phyloP scores from a whole-genome alignment of 345 rosid genomes.

The Mercurialis annua region DNA sequence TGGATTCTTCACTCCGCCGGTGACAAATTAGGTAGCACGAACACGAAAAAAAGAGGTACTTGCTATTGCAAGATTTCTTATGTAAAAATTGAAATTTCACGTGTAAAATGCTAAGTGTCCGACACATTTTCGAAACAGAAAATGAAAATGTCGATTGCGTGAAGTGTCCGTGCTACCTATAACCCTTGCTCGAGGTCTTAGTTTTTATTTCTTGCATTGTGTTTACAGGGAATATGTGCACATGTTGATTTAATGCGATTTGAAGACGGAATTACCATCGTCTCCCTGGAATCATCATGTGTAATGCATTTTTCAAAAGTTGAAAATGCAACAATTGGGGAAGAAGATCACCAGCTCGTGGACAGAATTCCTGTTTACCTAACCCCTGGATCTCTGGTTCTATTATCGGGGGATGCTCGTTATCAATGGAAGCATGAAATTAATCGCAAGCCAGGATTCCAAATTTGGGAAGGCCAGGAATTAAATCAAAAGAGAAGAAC shows the following conservation, averaged over 20 bases:
- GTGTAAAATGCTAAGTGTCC: too few relatives aligned
- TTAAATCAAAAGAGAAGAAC: conserved; percentile 60
- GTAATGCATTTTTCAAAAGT: conserved; percentile 70
- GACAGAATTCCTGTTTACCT: conserved; percentile 50
- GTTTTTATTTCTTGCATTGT: background rate
- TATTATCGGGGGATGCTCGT: conserved; percentile 84
- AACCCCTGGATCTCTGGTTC: conserved; percentile 71
- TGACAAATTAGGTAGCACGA: too few relatives aligned
- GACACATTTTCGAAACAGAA: too few relatives aligned
- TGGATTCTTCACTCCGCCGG: too few relatives aligned
- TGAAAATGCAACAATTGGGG: conserved; percentile 18
- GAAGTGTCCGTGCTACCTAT: too few relatives aligned
- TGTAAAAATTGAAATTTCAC: too few relatives aligned
- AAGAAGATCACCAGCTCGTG: conserved; percentile 6
- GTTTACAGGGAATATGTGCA: conserved; percentile 86
- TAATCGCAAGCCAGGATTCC: conserved; percentile 80
- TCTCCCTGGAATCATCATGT: conserved; percentile 79
- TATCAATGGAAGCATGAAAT: conserved; percentile 90
- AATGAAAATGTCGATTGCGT: too few relatives aligned
- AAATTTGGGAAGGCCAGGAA: conserved; percentile 69
- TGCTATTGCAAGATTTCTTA: too few relatives aligned
- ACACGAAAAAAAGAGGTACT: too few relatives aligned
- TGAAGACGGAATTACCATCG: conserved; percentile 82
- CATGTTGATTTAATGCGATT: conserved; percentile 89
- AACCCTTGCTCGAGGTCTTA: too few relatives aligned